Evolutionary conservation across 352 stramenopile species (phyloP).

Genomic region (Globisporangium paroecandrum): DNA sequence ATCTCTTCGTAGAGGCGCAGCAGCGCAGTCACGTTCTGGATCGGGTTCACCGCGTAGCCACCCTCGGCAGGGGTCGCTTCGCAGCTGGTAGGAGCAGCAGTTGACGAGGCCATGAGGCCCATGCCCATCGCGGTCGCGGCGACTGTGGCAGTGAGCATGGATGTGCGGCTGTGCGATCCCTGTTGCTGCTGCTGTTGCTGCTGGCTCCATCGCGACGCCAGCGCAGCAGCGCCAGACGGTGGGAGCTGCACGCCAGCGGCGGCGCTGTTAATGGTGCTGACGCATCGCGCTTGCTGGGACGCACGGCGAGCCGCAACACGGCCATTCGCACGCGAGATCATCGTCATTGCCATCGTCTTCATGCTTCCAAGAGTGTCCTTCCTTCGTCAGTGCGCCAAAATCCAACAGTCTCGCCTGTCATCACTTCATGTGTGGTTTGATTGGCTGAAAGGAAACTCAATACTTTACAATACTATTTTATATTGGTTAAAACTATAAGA

Average conservation of each 20-base stretch:
- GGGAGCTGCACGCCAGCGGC: neutral
- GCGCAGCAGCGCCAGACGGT: neutral
- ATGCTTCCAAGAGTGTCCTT: neutral
- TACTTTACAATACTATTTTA: too few relatives aligned
- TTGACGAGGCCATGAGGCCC: conserved; percentile 13
- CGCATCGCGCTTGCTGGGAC: conserved; percentile 11
- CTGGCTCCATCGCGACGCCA: conserved; percentile 7
- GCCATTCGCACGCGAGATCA: neutral
- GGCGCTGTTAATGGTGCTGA: neutral
- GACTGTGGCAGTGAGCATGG: conserved; percentile 1
- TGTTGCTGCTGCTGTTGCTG: neutral
- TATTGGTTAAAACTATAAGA: neutral
- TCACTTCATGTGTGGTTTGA: neutral
- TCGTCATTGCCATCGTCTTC: neutral
- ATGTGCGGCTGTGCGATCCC: neutral
- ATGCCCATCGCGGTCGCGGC: conserved; percentile 11
- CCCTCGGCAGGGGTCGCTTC: conserved; percentile 23
- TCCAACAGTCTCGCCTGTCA: neutral
- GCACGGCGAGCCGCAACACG: conserved; percentile 4
- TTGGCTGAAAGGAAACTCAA: neutral
- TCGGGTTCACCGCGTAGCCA: conserved; percentile 54
- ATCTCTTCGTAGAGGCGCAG: conserved; percentile 80
- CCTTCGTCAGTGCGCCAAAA: neutral
- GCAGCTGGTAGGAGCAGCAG: conserved; percentile 16
- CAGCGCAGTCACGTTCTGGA: conserved; percentile 67